Percentiles rank a stretch among this genome's conserved stretches.
phyloP scores from a whole-genome alignment of 345 rosid species.

The Litchi chinensis region DNA sequence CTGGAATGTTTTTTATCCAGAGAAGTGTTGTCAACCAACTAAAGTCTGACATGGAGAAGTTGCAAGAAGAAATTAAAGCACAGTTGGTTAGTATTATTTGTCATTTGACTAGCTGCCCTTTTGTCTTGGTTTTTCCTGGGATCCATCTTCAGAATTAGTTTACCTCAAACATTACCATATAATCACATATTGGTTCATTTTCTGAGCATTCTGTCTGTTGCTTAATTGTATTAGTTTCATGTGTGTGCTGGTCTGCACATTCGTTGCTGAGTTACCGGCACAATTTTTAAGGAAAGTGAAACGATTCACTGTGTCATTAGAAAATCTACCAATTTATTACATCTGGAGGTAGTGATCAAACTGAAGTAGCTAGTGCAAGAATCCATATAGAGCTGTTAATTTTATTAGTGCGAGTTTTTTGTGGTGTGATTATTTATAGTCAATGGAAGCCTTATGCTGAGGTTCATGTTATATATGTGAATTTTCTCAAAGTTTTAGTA shows the following conservation, averaged over 20 bases:
- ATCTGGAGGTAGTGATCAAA: not conserved
- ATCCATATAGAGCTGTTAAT: not conserved
- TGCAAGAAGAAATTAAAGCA: constrained; percentile 77
- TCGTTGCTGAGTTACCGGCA: not conserved
- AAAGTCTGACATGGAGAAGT: constrained; percentile 81
- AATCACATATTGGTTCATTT: not conserved
- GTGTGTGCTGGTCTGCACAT: not conserved
- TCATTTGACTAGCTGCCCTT: not conserved
- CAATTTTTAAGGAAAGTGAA: not conserved
- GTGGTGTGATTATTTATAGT: not conserved
- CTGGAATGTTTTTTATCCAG: constrained; percentile 43
- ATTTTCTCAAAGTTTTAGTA: not conserved
- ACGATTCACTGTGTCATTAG: not conserved
- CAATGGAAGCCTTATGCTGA: not conserved
- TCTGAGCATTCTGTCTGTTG: not conserved
- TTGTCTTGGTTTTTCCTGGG: constrained; percentile 16
- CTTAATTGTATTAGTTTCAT: constrained; percentile 9
- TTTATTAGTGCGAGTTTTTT: not conserved
- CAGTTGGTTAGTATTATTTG: constrained; percentile 62
- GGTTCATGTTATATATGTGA: not conserved
- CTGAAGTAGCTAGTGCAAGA: not conserved
- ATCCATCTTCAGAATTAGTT: constrained; percentile 12
- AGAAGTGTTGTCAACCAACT: constrained; percentile 90
- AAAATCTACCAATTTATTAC: constrained; percentile 2
- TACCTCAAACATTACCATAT: constrained; percentile 14